Base-by-base conservation (phyloP, 1,284 basidiomycete genomes). In the Waitea zeae region DNA sequence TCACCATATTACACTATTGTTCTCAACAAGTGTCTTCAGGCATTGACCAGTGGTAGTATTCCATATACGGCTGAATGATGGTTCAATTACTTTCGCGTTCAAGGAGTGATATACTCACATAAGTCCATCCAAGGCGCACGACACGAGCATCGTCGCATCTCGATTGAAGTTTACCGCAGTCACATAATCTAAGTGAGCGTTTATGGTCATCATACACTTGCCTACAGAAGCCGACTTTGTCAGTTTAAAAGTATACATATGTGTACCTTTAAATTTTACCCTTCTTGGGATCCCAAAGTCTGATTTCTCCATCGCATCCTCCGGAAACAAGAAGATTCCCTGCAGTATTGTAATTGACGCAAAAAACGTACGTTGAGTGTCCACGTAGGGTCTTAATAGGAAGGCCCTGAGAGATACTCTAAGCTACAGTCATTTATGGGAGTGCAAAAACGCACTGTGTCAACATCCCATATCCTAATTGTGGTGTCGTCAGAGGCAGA, bases 151-250 rank as follows among this genome's bases (percentile, higher is more conserved):
- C 3, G 87, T 89, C 1, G 95, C 95, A 46, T 98, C 93, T 36
- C 80, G 67, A 54, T 87, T 96, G 62, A 96, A 99, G 38, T 73
- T 73, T 1, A 97, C 86, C 7, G 81, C 77, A 35, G 88, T 92
- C 14, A 98, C 88, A 11, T 93, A 90, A 52, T 98, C 95, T 0
- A 88, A 90, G 60, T 98, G 95, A 1, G 95, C 95, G 12, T 90
- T 86, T 4, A 96, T 57, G 4, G 79, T 74, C 49, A 82, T 79
- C 46, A 93, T 53, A 3, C 73, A 72, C 50, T 66, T 77, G 4
- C 82, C 89, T 77, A 47, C n/a, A 11, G n/a, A 11, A 13, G 2
- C n/a, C n/a, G n/a, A n/a, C n/a, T n/a, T 13, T 15, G 30, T 26
- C 36, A 36, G 34, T 26, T 17, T n/a, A n/a, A n/a, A n/a, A n/a